These are phyloP conservation scores for Diaporthe velutina DNA, from an alignment of 2,329 filamentous ascomycete species.

Conservation along the genomic window DNA sequence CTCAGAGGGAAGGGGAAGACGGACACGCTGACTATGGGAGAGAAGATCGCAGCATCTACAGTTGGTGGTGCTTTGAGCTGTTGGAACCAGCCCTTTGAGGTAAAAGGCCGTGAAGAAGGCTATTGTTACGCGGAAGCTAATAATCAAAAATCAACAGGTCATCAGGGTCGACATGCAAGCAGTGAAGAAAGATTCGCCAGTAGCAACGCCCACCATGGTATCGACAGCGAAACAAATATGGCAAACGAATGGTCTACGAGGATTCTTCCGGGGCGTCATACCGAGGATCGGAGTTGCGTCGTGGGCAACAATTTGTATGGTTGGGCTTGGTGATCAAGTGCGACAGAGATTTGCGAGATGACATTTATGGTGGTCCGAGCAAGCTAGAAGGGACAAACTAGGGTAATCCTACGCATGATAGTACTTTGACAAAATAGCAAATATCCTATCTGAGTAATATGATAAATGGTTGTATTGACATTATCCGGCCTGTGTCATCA, in stretches of 20 bases:
- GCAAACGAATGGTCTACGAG: background rate
- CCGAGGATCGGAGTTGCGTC: background rate
- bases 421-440: too few relatives aligned
- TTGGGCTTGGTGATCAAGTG: background rate
- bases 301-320: background rate
- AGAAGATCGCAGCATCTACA: background rate
- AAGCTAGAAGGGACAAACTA: too few relatives aligned
- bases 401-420: too few relatives aligned
- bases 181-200: background rate
- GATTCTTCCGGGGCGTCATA: background rate
- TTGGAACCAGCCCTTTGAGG: background rate
- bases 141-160: background rate
- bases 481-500: too few relatives aligned
- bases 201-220: background rate
- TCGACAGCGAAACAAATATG: background rate
- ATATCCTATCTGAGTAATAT: too few relatives aligned
- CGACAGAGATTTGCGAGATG: background rate
- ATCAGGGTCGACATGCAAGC: background rate
- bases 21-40: background rate
- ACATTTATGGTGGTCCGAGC: background rate
- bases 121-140: background rate
- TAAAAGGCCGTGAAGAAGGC: background rate
- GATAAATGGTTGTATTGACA: too few relatives aligned
- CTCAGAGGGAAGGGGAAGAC: background rate
- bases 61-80: background rate